These are phyloP conservation scores for Claviceps monticola DNA, from an alignment of 2,329 filamentous ascomycete species.

Conservation along the genomic window DNA sequence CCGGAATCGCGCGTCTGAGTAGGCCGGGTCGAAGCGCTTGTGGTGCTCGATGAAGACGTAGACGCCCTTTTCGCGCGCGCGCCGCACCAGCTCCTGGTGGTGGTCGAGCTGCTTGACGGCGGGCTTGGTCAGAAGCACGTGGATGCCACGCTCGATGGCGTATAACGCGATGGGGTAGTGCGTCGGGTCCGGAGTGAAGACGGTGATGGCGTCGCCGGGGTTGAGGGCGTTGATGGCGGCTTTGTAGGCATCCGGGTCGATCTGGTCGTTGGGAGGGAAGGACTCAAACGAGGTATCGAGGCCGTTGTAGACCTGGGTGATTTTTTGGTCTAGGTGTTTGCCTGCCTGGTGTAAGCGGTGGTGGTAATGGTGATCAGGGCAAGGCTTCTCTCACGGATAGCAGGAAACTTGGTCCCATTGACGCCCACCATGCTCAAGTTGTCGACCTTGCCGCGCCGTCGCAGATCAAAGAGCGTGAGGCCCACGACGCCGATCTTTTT, in stretches of 20 bases:
- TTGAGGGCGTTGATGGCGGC: conserved; percentile 70
- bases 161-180: conserved; percentile 89
- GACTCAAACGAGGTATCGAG: conserved; percentile 79
- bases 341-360: conserved; percentile 29
- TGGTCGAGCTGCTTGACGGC: conserved; percentile 74
- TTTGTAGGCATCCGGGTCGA: conserved; percentile 77
- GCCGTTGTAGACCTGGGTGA: conserved; percentile 73
- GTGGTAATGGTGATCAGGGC: neutral
- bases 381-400: conserved; percentile 53
- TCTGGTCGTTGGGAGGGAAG: conserved; percentile 59
- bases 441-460: conserved; percentile 75
- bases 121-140: conserved; percentile 89
- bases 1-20: conserved; percentile 71
- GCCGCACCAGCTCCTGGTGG: conserved; percentile 63
- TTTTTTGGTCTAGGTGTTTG: conserved; percentile 76
- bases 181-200: conserved; percentile 89
- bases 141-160: conserved; percentile 74
- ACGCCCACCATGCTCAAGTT: conserved; percentile 82
- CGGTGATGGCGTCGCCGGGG: conserved; percentile 79
- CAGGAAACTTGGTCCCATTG: conserved; percentile 78
- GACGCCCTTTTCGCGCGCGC: conserved; percentile 59
- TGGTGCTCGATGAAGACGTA: conserved; percentile 94
- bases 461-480: conserved; percentile 76
- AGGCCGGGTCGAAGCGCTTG: conserved; percentile 90
- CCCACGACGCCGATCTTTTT: conserved; percentile 95